A percentile compares a stretch with the other conserved stretches of the same genome.
Conservation (phyloP, 768 basidiomycete genomes). For the Termitomyces heimii region DNA sequence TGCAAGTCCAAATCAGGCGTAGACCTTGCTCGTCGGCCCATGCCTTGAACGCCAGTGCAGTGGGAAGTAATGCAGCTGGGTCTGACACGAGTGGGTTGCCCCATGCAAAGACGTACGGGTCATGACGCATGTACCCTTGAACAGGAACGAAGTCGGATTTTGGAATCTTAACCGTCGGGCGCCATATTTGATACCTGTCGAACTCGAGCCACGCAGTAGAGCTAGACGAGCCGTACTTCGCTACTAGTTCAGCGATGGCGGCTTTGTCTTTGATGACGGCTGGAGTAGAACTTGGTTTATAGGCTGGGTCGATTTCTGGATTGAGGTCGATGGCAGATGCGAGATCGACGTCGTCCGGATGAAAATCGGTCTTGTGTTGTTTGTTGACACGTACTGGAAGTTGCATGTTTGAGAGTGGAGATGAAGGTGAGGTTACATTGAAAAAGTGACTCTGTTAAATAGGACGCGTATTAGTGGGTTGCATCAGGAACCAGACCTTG, state of each 20-base stretch:
- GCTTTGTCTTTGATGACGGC: background rate
- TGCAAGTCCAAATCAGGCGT: constrained; percentile 55
- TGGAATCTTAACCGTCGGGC: constrained; percentile 25
- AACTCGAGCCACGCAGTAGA: constrained; percentile 70
- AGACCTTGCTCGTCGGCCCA: constrained; percentile 38
- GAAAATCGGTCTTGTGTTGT: background rate
- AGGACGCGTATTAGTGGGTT: background rate
- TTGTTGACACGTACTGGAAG: background rate
- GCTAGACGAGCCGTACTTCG: constrained; percentile 60
- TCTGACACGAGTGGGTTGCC: constrained; percentile 55
- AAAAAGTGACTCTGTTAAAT: background rate
- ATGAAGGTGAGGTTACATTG: background rate
- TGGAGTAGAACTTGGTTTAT: background rate
- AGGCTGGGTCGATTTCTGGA: background rate
- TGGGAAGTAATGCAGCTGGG: constrained; percentile 25
- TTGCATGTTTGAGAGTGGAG: background rate
- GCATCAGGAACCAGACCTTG: background rate
- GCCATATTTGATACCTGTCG: constrained; percentile 46
- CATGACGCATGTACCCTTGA: constrained; percentile 50
- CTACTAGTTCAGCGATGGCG: constrained; percentile 15
- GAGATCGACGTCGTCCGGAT: background rate
- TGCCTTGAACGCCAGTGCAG: constrained; percentile 37
- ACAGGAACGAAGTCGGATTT: constrained; percentile 41
- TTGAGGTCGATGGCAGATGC: background rate
- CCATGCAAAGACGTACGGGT: constrained; percentile 54